Percentiles rank a stretch among this genome's conserved stretches.
phyloP scores from a whole-genome alignment of 371 early-diverging fungal genomes.

The Mucor velutinosus region DNA sequence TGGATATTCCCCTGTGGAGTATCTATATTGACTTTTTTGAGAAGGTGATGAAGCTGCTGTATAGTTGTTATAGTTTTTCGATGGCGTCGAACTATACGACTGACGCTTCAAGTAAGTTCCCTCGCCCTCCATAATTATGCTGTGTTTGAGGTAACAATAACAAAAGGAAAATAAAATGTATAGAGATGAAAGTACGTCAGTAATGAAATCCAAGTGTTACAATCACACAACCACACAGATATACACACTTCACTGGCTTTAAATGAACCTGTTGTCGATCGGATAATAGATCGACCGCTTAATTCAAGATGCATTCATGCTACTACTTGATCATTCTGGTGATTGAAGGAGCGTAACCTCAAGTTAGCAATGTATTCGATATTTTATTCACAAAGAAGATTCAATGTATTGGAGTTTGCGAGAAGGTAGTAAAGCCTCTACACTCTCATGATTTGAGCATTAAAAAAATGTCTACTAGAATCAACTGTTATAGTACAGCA shows the following conservation, averaged over 20 bases:
- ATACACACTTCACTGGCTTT: neutral
- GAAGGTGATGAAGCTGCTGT: neutral
- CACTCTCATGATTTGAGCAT: too few species aligned
- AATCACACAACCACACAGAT: neutral
- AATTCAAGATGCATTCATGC: neutral
- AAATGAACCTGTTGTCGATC: neutral
- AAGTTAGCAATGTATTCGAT: too few species aligned
- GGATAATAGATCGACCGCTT: neutral
- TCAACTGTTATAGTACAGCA: too few species aligned
- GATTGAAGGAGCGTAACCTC: too few species aligned
- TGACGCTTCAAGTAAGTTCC: neutral
- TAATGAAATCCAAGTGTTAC: neutral
- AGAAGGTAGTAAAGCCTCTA: too few species aligned
- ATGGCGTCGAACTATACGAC: conserved; percentile 1
- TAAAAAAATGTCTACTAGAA: too few species aligned
- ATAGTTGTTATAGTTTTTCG: neutral
- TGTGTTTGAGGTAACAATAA: neutral
- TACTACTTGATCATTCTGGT: neutral
- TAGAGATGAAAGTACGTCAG: neutral
- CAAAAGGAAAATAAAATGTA: neutral
- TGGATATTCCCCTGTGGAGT: neutral
- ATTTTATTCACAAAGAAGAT: too few species aligned
- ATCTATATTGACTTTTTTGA: neutral
- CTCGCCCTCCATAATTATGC: neutral
- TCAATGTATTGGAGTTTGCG: too few species aligned